phyloP scores from a whole-genome alignment of 305 asterid genomes.

The Solanum hybrid region DNA sequence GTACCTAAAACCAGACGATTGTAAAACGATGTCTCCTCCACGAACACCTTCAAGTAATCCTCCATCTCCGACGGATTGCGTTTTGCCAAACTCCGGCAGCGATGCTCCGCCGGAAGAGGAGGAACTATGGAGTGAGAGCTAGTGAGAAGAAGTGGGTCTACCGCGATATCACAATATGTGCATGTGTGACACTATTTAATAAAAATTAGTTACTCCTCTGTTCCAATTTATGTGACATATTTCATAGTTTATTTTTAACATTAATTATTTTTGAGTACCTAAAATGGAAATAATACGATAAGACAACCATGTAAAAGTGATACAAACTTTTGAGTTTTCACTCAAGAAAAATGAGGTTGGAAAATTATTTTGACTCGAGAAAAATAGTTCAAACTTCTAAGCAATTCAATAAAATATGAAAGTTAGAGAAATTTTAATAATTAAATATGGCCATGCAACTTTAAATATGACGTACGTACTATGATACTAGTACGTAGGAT shows the following conservation, averaged over 20 bases:
- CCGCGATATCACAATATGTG: background rate
- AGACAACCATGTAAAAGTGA: no score
- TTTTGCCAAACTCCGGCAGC: background rate
- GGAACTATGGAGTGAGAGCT: background rate
- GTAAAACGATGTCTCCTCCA: constrained; percentile 76
- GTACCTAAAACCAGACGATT: constrained; percentile 65
- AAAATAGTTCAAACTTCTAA: background rate
- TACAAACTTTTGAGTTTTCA: no score
- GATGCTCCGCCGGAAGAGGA: background rate
- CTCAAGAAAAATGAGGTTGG: no score
- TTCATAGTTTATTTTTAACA: no score
- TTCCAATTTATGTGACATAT: background rate
- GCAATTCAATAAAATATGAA: background rate
- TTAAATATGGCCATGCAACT: background rate
- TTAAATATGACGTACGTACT: background rate
- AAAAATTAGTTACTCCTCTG: background rate
- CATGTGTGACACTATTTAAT: background rate
- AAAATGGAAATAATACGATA: background rate
- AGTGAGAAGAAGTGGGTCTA: background rate
- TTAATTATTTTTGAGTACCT: background rate
- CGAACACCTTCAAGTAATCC: constrained; percentile 46
- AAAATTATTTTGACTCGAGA: no score
- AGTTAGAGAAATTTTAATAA: no score
- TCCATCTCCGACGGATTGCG: constrained; percentile 21
- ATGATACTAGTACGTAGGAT: background rate